These are phyloP conservation scores for Gnomoniopsis sp. DNA, from an alignment of 2,329 filamentous ascomycete species.

Conservation along the genomic window DNA sequence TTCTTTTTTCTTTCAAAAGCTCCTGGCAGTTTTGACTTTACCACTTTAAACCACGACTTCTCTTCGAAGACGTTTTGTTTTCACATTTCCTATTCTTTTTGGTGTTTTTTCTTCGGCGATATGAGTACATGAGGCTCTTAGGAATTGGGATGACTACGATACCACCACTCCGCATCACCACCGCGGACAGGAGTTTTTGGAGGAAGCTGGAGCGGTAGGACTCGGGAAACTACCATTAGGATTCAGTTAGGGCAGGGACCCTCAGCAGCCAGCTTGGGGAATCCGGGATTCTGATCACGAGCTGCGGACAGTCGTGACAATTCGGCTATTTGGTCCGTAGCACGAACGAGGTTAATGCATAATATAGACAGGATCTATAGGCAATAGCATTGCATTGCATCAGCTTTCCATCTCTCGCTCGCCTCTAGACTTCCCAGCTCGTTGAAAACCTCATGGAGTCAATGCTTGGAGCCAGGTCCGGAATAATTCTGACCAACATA, in stretches of 20 bases:
- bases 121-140: background rate
- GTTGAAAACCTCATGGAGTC: too few relatives aligned
- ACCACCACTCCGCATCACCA: constrained; percentile 5
- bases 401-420: background rate
- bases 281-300: background rate
- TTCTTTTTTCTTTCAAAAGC: too few relatives aligned
- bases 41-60: too few relatives aligned
- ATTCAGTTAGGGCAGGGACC: background rate
- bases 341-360: constrained; percentile 9
- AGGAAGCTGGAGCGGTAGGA: background rate
- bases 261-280: background rate
- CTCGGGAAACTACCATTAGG: constrained; percentile 2
- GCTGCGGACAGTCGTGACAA: background rate
- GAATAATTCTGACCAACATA: too few relatives aligned
- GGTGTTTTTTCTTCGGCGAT: background rate
- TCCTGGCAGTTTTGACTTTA: too few relatives aligned
- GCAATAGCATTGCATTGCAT: constrained; percentile 6
- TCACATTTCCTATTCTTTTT: background rate
- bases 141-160: constrained; percentile 2
- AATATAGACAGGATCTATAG: constrained; percentile 17
- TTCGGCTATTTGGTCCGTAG: background rate
- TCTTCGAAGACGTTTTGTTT: background rate
- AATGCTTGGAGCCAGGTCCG: too few relatives aligned
- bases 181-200: constrained; percentile 2
- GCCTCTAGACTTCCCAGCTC: background rate